Evolutionary conservation across 768 basidiomycete species (phyloP).

Genomic region (Mycena floridula): DNA sequence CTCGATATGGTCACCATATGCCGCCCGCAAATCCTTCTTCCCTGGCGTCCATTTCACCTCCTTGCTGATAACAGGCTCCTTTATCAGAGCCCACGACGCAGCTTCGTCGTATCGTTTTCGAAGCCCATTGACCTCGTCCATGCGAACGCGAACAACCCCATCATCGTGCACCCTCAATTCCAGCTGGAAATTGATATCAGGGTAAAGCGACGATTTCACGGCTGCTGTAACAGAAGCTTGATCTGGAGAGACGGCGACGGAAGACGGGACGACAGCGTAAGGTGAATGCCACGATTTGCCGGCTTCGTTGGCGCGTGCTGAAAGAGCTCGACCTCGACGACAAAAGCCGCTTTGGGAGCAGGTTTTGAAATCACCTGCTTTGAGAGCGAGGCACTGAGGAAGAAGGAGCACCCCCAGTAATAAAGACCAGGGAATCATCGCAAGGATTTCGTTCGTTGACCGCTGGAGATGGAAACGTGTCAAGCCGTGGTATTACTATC

Average conservation of each 20-base stretch:
- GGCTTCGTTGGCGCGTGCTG: slow-evolving; percentile 60
- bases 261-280: slow-evolving; percentile 64
- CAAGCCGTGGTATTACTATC: no score
- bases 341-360: slow-evolving; percentile 96
- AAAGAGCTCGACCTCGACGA: slow-evolving; percentile 80
- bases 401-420: neutral
- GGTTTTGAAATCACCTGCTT: slow-evolving; percentile 86
- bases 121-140: slow-evolving; percentile 82
- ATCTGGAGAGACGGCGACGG: slow-evolving; percentile 44
- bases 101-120: slow-evolving; percentile 89
- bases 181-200: slow-evolving; percentile 74
- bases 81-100: slow-evolving; percentile 79
- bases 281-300: slow-evolving; percentile 73
- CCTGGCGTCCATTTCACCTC: slow-evolving; percentile 59
- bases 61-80: slow-evolving; percentile 60
- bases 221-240: slow-evolving; percentile 64
- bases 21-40: slow-evolving; percentile 56
- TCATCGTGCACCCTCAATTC: slow-evolving; percentile 82
- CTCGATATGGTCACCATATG: slow-evolving; percentile 61
- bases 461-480: no score
- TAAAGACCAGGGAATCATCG: neutral
- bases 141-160: slow-evolving; percentile 85
- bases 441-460: no score
- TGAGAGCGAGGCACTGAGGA: slow-evolving; percentile 42
- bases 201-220: slow-evolving; percentile 80